phyloP scores from a whole-genome alignment of 208 protist genomes.

The Leishmania tropica region DNA sequence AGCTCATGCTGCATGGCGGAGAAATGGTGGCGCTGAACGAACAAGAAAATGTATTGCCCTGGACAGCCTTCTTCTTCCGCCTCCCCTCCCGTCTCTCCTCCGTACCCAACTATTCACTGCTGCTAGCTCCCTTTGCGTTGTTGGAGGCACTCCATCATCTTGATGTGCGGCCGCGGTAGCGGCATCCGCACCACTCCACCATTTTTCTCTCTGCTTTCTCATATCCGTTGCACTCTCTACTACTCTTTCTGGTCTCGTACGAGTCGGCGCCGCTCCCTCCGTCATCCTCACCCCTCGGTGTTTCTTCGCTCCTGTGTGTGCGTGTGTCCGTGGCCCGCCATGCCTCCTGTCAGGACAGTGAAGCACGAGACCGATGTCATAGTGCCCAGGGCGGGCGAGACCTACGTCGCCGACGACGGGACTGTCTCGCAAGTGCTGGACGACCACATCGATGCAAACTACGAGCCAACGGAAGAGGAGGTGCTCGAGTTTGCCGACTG shows the following conservation, averaged over 20 bases:
- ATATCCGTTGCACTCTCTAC: neutral
- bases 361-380: constrained; percentile 36
- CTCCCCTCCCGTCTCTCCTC: neutral
- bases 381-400: constrained; percentile 67
- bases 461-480: constrained; percentile 93
- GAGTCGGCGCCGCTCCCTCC: neutral
- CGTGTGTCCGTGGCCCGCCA: neutral
- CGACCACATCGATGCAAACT: constrained; percentile 81
- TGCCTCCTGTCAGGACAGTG: constrained; percentile 24
- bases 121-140: neutral
- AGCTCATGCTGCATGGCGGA: neutral
- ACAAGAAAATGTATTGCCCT: neutral
- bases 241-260: neutral
- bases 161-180: neutral
- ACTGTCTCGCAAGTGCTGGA: constrained; percentile 90
- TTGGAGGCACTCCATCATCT: neutral
- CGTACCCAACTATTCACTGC: neutral
- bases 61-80: neutral
- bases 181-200: neutral
- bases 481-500: constrained; percentile 92
- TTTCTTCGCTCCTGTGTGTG: too few relatives aligned
- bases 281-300: neutral
- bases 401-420: constrained; percentile 81
- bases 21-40: neutral
- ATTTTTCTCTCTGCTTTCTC: too few relatives aligned